phyloP scores from a whole-genome alignment of 2,329 filamentous ascomycete species.

The Nemania sp. region DNA sequence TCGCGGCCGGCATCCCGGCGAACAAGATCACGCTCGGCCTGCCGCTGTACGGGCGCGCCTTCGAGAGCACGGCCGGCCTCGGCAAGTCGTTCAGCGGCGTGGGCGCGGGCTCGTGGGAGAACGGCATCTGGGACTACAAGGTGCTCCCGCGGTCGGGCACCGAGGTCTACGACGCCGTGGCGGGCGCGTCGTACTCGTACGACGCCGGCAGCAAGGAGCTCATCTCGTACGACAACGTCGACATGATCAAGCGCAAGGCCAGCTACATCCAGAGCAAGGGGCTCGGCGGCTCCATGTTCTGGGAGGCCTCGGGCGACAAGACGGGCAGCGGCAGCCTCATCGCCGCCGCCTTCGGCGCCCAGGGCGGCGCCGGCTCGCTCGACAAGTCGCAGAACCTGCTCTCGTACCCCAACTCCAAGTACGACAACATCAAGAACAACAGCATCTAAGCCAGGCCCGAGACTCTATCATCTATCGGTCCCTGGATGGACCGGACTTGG shows the following conservation, averaged over 20 bases:
- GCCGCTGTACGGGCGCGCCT: constrained; percentile 79
- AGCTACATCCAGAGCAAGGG: constrained; percentile 64
- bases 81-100: constrained; percentile 67
- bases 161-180: constrained; percentile 60
- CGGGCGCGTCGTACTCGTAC: constrained; percentile 73
- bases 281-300: constrained; percentile 83
- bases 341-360: constrained; percentile 33
- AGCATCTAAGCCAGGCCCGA: too few relatives aligned
- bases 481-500: too few relatives aligned
- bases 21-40: constrained; percentile 77
- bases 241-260: constrained; percentile 65
- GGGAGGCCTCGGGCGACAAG: constrained; percentile 76
- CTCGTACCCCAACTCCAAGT: constrained; percentile 37
- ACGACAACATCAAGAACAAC: constrained; percentile 40
- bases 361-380: constrained; percentile 33
- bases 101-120: constrained; percentile 72
- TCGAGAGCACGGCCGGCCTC: constrained; percentile 65
- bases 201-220: constrained; percentile 63
- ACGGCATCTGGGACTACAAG: constrained; percentile 82
- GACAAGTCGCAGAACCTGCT: constrained; percentile 36
- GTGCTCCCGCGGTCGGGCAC: constrained; percentile 65
- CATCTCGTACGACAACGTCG: constrained; percentile 72
- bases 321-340: constrained; percentile 65
- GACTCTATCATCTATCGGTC: too few relatives aligned
- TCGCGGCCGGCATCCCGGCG: constrained; percentile 62